A percentile compares a stretch with the other conserved stretches of the same genome.
These are phyloP conservation scores for Osmanthus fragrans DNA, from an alignment of 257 asterid species.

Conservation along the genomic window DNA sequence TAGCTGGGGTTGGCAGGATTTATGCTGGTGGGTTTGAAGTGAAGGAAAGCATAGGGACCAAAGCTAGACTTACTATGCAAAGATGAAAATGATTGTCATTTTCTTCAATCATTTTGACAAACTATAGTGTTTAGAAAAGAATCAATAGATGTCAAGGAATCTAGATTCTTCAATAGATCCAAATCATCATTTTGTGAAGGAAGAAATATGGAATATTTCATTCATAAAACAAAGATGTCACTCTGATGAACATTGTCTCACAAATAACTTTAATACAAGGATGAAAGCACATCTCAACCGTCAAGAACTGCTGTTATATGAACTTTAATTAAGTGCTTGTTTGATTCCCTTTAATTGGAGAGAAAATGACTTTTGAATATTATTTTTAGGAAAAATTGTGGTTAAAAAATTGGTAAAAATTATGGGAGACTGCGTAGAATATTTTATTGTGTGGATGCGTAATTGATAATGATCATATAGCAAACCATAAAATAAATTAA, in stretches of 20 bases:
- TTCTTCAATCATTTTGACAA: background rate
- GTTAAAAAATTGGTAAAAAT: no score
- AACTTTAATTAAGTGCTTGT: background rate
- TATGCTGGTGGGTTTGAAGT: background rate
- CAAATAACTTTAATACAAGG: background rate
- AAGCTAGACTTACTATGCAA: background rate
- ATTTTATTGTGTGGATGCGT: no score
- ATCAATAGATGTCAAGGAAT: background rate
- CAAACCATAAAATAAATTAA: no score
- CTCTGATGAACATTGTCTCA: background rate
- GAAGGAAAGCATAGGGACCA: background rate
- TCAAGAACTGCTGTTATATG: background rate
- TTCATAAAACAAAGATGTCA: background rate
- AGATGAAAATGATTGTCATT: background rate
- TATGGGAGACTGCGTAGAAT: no score
- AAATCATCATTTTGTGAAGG: background rate
- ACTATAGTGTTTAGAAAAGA: background rate
- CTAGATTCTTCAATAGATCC: background rate
- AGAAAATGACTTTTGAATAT: no score
- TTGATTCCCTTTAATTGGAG: no score
- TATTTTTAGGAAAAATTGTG: no score
- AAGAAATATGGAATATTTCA: background rate
- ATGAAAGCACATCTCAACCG: background rate
- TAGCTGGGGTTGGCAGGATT: background rate
- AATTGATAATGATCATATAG: no score